These are phyloP conservation scores for Antitrichia curtipendula DNA, from an alignment of 225 moss, liverwort and hornwort genomes.

Conservation along the genomic window DNA sequence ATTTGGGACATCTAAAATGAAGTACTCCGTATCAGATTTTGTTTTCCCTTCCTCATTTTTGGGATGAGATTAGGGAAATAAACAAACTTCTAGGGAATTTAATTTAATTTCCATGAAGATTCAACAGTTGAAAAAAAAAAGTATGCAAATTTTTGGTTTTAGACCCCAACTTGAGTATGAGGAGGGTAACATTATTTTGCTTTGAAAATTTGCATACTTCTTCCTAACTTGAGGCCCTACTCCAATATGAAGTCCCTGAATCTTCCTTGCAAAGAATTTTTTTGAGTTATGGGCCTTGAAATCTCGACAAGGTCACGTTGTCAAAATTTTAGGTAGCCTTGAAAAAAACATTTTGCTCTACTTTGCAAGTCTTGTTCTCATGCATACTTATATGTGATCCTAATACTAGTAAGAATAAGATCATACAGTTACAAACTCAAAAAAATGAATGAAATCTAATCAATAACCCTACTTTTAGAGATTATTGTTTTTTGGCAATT, in stretches of 20 bases:
- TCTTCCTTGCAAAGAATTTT: too few species aligned
- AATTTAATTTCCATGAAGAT: not conserved
- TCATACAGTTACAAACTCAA: not conserved
- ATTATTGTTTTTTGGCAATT: not conserved
- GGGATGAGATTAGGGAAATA: not conserved
- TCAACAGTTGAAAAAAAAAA: not conserved
- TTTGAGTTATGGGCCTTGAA: too few species aligned
- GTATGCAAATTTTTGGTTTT: not conserved
- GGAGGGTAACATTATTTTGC: not conserved
- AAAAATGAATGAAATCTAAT: not conserved
- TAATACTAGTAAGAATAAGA: too few species aligned
- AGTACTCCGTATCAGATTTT: not conserved
- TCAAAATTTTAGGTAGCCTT: too few species aligned
- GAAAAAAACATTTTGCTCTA: not conserved
- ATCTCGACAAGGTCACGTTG: too few species aligned
- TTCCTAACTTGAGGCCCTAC: too few species aligned
- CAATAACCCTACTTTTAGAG: not conserved
- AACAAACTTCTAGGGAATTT: not conserved
- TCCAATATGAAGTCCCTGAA: too few species aligned
- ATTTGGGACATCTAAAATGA: not conserved
- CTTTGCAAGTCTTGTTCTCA: not conserved
- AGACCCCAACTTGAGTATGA: not conserved
- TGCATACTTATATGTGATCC: too few species aligned
- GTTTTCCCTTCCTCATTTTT: not conserved
- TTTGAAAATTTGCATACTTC: not conserved